These are phyloP conservation scores for Capronia epimyces DNA, from an alignment of 2,329 filamentous ascomycete species.

Conservation along the genomic window DNA sequence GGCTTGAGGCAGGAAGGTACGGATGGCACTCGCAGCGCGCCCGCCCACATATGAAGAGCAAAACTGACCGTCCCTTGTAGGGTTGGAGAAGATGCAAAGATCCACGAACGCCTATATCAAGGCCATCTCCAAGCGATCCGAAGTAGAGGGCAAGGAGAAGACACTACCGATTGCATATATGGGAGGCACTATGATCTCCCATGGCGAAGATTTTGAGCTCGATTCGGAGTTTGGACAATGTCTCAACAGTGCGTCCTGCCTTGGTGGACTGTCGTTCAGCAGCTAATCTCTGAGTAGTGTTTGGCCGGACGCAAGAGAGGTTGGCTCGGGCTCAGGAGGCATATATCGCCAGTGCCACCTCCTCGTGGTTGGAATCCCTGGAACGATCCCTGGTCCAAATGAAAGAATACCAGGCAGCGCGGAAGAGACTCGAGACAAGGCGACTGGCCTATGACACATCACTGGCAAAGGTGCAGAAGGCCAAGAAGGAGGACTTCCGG, in stretches of 20 bases:
- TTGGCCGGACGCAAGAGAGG: conserved; percentile 82
- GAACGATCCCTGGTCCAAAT: conserved; percentile 87
- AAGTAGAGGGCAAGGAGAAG: conserved; percentile 85
- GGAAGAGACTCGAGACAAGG: conserved; percentile 89
- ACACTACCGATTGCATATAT: conserved; percentile 71
- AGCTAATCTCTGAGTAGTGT: conserved; percentile 43
- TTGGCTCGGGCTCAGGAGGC: conserved; percentile 79
- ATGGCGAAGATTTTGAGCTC: conserved; percentile 87
- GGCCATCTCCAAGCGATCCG: conserved; percentile 75
- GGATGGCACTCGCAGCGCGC: not conserved
- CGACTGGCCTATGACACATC: conserved; percentile 87
- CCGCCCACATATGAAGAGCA: not conserved
- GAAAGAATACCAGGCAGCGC: conserved; percentile 91
- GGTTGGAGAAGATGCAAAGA: conserved; percentile 82
- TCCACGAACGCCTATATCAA: conserved; percentile 84
- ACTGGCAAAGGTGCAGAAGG: conserved; percentile 83
- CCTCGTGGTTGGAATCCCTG: conserved; percentile 83
- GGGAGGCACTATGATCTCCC: conserved; percentile 76
- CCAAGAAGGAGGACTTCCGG: conserved; percentile 87
- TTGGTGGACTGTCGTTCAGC: not conserved
- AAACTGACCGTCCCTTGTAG: conserved; percentile 43
- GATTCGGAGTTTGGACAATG: conserved; percentile 90
- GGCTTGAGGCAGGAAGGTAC: conserved; percentile 76
- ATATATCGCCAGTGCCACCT: conserved; percentile 71
- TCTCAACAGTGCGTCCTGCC: conserved; percentile 56